Base-by-base conservation (phyloP, 140 eudicot species). In the Cichorium intybus region DNA sequence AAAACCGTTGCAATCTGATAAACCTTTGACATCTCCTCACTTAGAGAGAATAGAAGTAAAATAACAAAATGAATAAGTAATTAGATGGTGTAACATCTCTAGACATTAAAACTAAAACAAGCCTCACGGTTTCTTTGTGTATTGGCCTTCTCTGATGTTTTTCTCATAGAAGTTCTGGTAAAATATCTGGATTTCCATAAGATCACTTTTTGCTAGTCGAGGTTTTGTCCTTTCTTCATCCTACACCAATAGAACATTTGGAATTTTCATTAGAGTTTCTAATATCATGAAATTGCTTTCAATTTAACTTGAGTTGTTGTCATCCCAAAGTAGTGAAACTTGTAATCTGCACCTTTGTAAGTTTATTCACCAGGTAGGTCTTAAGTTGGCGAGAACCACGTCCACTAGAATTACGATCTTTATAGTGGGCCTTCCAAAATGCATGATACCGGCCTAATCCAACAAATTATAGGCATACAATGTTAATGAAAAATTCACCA, bases 1-100 rank as follows among this genome's bases (percentile, higher is more conserved):
- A 94, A 62, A 65, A 94, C 99, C 8, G 95, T 75, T 15, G 99
- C 99, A 77, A 82, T 89, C 61, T 89, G 97, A 82, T 80, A 84
- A 12, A 84, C 82, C 85, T 94, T 94, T 15, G 97, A 89, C 99
- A 94, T 89, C 84, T 94, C 97, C 79, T 89, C 95, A 76, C 99
- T 92, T 74, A 16, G 65, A 71, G 23, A 77, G 23, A 5, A 24
- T 15, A 70, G 26, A 56, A 45, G 67, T 8, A 68, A 57, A 73
- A 59, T 15, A 68, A 51, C 11, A n/a, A 35, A 62, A 77, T 37
- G 24, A 43, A 58, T 31, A 46, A 22, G 43, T 63, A 27, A 16
- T 33, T 33, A 49, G 29, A 67, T 26, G 52, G 64, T 16, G 22
- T 17, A 39, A 68, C 12, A 11, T 56, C 10, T 68, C 43, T 56